A percentile compares a stretch with the other conserved stretches of the same genome.
Conservation (phyloP, 352 stramenopile genomes). For the Ophiocytium majus region DNA sequence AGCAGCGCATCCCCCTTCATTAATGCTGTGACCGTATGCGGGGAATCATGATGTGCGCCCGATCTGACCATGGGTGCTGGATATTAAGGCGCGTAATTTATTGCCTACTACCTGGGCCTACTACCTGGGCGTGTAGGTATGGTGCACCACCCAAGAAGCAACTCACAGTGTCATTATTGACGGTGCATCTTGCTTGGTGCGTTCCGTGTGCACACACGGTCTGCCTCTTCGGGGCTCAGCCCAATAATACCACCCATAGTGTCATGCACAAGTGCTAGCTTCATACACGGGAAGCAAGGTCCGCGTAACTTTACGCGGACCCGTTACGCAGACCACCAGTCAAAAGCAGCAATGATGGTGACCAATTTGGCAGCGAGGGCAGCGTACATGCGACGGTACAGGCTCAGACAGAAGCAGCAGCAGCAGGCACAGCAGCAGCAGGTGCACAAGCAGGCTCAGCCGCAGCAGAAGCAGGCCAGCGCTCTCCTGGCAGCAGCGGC, state of each 20-base stretch:
- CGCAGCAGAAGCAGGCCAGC: neutral
- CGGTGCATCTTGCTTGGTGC: too few species aligned
- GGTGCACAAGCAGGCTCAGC: neutral
- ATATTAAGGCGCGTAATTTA: too few species aligned
- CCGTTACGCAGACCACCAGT: neutral
- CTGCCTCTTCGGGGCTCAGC: neutral
- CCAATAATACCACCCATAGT: too few species aligned
- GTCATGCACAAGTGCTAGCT: too few species aligned
- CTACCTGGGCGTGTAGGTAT: too few species aligned
- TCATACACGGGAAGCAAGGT: too few species aligned
- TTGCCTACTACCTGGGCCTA: too few species aligned
- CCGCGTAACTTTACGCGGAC: neutral
- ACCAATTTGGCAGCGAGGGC: neutral
- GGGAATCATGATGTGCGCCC: neutral
- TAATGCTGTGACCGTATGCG: neutral
- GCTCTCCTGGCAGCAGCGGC: neutral
- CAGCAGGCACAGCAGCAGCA: neutral
- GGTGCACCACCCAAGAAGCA: too few species aligned
- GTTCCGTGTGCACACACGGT: too few species aligned
- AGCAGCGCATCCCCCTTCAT: neutral
- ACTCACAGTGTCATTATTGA: too few species aligned
- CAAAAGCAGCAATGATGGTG: neutral
- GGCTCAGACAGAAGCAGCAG: neutral
- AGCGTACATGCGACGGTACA: neutral
- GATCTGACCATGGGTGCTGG: neutral